Evolutionary conservation across 306 rosid genomes (phyloP), one percentile per base, ranked within the genome.

Genomic region (Elaeagnus macrophylla): DNA sequence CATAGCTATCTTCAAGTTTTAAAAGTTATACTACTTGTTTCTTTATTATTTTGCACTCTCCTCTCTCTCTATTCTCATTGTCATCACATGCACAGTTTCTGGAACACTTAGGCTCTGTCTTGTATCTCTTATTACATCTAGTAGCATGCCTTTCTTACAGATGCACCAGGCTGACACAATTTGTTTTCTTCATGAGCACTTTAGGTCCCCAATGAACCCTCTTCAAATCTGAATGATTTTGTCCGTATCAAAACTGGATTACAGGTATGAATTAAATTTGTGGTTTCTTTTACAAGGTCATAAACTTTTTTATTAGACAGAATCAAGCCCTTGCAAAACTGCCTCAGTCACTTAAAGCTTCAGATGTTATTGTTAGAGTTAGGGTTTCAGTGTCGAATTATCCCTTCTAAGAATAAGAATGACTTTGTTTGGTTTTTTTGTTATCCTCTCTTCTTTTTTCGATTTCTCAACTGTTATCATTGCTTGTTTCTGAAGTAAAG

Each of bases 191-290:
- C 47, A 61, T 38, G 65, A 56, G 36, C 67, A 67, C 44, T 66
- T 64, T 84, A 87, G 96, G 89, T 88, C 37, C 85, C 90, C 1
- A 71, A 88, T 54, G 76, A 77, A 59, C 77, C 62, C 67, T 88
- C 94, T 9, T 42, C 17, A 57, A 81, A 88, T 77, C 71, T 84
- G 80, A 77, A 73, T 49, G 90, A 82, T 68, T 88, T 88, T 67
- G 80, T 88, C 69, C 88, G 94, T 47, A 51, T 88, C 70, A 72
- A 77, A 79, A 88, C 81, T 49, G 90, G 96, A 51, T 65, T 88
- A 70, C 96, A 88, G 94, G 96, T 88, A 75, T 40, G 53, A 18
- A 51, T 65, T 58, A 5, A 59, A 48, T 36, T 16, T 25, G 2
- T 25, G 4, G 45, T 61, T 68, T 41, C 41, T 49, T 55, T 72